Percentiles rank a stretch among this genome's conserved stretches.
phyloP scores from a whole-genome alignment of 306 rosid genomes.

The Ochetophila trinervis region DNA sequence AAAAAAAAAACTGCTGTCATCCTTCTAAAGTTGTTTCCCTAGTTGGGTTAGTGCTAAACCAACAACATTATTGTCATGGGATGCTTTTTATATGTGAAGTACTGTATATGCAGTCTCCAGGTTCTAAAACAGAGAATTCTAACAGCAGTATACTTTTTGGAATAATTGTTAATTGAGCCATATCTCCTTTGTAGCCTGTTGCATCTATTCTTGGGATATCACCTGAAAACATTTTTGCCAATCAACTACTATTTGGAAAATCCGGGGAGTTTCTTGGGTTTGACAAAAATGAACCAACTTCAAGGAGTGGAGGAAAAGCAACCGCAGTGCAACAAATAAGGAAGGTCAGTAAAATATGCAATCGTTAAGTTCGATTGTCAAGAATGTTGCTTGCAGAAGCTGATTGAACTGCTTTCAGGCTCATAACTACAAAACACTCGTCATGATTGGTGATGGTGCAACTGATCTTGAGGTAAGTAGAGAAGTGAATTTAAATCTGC shows the following conservation, averaged over 20 bases:
- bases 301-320: constrained; percentile 94
- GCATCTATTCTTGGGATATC: constrained; percentile 81
- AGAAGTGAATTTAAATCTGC: constrained; percentile 9
- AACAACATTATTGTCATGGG: background rate
- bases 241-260: constrained; percentile 75
- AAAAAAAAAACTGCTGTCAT: too few species aligned
- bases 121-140: constrained; percentile 14
- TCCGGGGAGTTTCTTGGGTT: constrained; percentile 88
- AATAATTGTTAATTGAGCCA: constrained; percentile 23
- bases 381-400: constrained; percentile 23
- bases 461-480: constrained; percentile 87
- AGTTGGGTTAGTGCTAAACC: too few species aligned
- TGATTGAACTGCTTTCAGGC: constrained; percentile 51
- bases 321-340: constrained; percentile 75
- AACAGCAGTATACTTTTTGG: constrained; percentile 8
- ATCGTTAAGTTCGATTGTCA: constrained; percentile 8
- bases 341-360: constrained; percentile 50
- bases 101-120: background rate
- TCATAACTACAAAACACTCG: constrained; percentile 58
- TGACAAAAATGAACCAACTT: constrained; percentile 77
- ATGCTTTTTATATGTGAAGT: constrained; percentile 16
- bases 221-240: constrained; percentile 67
- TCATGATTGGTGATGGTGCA: constrained; percentile 95
- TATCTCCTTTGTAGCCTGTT: constrained; percentile 68
- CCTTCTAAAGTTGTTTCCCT: too few species aligned